Conservation (phyloP, 495 filamentous ascomycete genomes). For the Aspergillus baeticus region DNA sequence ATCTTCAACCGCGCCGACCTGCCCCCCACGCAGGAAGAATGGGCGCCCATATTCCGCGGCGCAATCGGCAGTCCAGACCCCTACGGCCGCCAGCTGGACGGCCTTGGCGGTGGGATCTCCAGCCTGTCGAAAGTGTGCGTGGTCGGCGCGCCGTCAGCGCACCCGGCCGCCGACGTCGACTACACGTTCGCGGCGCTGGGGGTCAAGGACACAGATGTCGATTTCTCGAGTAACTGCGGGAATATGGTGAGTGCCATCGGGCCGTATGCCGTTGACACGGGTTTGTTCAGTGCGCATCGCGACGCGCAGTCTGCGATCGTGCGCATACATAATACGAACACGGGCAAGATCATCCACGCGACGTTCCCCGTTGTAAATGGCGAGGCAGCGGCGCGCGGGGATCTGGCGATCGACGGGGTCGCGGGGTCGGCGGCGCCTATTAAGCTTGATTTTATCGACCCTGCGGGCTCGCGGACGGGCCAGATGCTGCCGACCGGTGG, state of each 20-base stretch:
- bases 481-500: constrained; percentile 63
- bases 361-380: constrained; percentile 50
- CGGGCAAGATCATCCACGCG: constrained; percentile 47
- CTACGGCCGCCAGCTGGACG: constrained; percentile 68
- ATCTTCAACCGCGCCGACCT: constrained; percentile 56
- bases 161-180: constrained; percentile 60
- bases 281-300: constrained; percentile 31
- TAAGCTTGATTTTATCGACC: constrained; percentile 61
- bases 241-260: constrained; percentile 71
- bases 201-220: constrained; percentile 54
- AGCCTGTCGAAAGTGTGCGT: constrained; percentile 72
- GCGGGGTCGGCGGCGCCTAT: constrained; percentile 56
- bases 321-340: constrained; percentile 56
- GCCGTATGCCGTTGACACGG: constrained; percentile 59
- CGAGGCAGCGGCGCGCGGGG: constrained; percentile 48
- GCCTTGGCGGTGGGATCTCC: constrained; percentile 69
- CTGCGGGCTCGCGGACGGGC: constrained; percentile 68
- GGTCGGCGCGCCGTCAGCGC: constrained; percentile 45
- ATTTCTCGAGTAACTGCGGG: constrained; percentile 70
- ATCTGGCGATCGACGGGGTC: constrained; percentile 68
- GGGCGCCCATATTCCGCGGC: constrained; percentile 58
- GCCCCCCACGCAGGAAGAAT: constrained; percentile 44
- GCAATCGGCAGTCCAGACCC: constrained; percentile 69
- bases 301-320: neutral
- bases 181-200: constrained; percentile 73